Evolutionary conservation across 495 filamentous ascomycete genomes (phyloP), one percentile per base, ranked within the genome.

Genomic region (Evansstolkia leycettana): DNA sequence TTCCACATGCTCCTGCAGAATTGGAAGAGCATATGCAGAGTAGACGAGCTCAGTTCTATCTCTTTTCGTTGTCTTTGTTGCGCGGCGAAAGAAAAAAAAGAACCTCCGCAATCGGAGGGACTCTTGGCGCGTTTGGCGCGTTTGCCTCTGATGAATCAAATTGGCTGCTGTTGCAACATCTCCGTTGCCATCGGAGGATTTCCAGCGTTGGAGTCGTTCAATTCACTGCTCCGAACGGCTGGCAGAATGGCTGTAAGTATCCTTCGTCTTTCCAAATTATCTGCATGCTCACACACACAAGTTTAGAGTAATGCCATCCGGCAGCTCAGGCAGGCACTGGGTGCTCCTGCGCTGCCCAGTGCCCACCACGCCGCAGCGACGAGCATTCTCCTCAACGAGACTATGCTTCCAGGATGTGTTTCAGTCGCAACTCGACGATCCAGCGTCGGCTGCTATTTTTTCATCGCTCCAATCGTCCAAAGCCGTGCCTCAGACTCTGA

Each of bases 401-500:
- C 47, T 50, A 18, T 53, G 50, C 33, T 47, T 55, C 39, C 58
- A 60, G 37, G 61, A 70, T 37, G 65, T 66, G 27, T 73, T 73
- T 39, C 67, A 69, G 25, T 62, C 69, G 8, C 69, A 70, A 39
- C 41, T 63, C 1, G 51, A 69, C 7, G 54, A 70, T 41, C 55
- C 64, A 7, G 33, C 54, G 2, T 42, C 65, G 7, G 57, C 69
- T 9, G 50, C 62, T 1, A 42, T 69, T 31, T 57, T 68, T 31
- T 62, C 62, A 8, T 60, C 62, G 7, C 40, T 69, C 13, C 50
- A 60, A 35, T 42, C 52, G 1, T 40, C 58, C 3, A 42, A 47
- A 19, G 48, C 55, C 11, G 43, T 47, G 0, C 51, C 50, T 0
- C 89, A 94, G 55, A 94, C 85, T 34, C 58, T 93, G 19, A 93